Percentiles rank a stretch among this genome's conserved stretches.
Evolutionary conservation across 192 early-diverging fungal species (phyloP).

Genomic region (Geranomyces michiganensis): DNA sequence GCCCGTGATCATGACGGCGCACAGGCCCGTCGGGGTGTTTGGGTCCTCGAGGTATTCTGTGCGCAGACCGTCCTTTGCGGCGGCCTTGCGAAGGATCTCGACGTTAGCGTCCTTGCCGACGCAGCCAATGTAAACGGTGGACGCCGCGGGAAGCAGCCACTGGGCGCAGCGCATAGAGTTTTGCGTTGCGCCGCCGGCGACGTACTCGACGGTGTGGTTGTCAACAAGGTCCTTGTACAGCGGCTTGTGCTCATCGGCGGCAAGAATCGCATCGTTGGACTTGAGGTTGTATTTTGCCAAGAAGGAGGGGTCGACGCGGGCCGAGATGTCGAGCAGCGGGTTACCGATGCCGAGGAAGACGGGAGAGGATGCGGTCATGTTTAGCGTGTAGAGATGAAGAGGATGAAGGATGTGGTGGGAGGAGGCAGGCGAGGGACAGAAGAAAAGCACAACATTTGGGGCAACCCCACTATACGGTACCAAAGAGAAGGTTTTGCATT

Average conservation of each 20-base stretch:
- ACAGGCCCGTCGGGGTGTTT: slow-evolving; percentile 86
- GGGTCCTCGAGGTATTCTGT: slow-evolving; percentile 87
- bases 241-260: slow-evolving; percentile 82
- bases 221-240: slow-evolving; percentile 84
- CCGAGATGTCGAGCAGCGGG: slow-evolving; percentile 97
- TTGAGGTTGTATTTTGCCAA: slow-evolving; percentile 88
- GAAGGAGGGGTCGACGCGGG: slow-evolving; percentile 70
- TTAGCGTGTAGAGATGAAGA: no score
- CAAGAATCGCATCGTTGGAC: slow-evolving; percentile 95
- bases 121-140: slow-evolving; percentile 91
- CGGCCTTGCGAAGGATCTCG: slow-evolving; percentile 72
- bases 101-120: slow-evolving; percentile 87
- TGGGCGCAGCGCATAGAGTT: slow-evolving; percentile 85
- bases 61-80: slow-evolving; percentile 79
- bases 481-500: no score
- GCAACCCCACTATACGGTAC: no score
- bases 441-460: no score
- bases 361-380: slow-evolving; percentile 37
- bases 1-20: slow-evolving; percentile 94
- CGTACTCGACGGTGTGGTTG: slow-evolving; percentile 70
- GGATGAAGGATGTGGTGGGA: no score
- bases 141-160: slow-evolving; percentile 84
- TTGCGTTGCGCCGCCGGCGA: slow-evolving; percentile 96
- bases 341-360: slow-evolving; percentile 91
- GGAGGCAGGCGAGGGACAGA: no score